phyloP scores from a whole-genome alignment of 2,329 filamentous ascomycete species.

The Trichoderma sp. region DNA sequence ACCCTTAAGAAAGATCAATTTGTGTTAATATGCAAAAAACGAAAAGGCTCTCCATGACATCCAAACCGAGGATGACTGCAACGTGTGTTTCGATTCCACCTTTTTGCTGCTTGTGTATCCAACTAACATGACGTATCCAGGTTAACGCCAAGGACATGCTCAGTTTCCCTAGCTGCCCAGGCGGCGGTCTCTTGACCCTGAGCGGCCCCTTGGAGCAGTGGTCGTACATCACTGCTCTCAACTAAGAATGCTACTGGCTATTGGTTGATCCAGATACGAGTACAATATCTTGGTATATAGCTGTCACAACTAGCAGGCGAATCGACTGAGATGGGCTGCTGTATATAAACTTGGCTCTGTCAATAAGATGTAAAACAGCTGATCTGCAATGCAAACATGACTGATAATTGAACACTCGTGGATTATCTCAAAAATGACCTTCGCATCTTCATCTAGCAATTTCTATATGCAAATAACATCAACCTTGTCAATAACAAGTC shows the following conservation, averaged over 20 bases:
- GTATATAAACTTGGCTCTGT: neutral
- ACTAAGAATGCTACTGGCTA: neutral
- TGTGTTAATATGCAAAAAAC: neutral
- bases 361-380: neutral
- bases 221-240: neutral
- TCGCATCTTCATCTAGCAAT: neutral
- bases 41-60: neutral
- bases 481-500: slow-evolving; percentile 22
- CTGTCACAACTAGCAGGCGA: neutral
- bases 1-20: no score
- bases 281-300: neutral
- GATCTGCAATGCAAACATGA: neutral
- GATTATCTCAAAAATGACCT: no score
- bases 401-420: no score
- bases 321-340: neutral
- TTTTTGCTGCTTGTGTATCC: no score
- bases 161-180: neutral
- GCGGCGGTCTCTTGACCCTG: neutral
- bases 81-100: neutral
- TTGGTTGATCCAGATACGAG: neutral
- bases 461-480: neutral
- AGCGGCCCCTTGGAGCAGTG: slow-evolving; percentile 5
- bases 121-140: neutral
- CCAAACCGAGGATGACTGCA: neutral
- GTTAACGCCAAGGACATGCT: neutral